Percentiles rank a stretch among this genome's conserved stretches.
phyloP scores from a whole-genome alignment of 257 asterid genomes.

The Datura wrightii region DNA sequence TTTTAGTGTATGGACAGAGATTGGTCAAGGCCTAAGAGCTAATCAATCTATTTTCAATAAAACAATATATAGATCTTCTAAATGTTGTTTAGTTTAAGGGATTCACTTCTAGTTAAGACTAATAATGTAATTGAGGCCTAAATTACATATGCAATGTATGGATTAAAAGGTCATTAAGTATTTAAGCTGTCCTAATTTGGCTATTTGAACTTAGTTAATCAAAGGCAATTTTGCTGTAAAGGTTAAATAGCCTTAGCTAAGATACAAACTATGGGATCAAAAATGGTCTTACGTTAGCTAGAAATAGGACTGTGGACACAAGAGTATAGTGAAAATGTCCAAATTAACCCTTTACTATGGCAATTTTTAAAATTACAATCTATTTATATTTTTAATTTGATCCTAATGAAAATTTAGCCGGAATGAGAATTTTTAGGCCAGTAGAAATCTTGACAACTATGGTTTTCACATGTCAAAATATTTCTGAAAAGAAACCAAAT shows the following conservation, averaged over 20 bases:
- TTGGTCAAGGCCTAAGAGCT: slow-evolving; percentile 44
- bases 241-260: not conserved
- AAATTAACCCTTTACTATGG: no score
- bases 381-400: no score
- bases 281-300: not conserved
- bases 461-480: not conserved
- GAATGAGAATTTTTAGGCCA: no score
- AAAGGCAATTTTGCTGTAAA: not conserved
- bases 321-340: not conserved
- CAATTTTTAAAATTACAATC: no score
- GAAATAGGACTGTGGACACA: not conserved
- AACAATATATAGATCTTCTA: not conserved
- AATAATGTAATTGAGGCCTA: not conserved
- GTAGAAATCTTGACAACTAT: not conserved
- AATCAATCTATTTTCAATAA: slow-evolving; percentile 38
- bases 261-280: not conserved
- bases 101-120: not conserved
- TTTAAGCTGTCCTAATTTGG: not conserved
- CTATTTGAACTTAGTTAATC: not conserved
- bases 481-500: not conserved
- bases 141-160: not conserved
- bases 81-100: not conserved
- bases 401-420: no score
- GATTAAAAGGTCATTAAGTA: not conserved
- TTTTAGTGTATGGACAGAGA: slow-evolving; percentile 34